phyloP scores from a whole-genome alignment of 1,139 yeast species.

The Candida tropicalis region DNA sequence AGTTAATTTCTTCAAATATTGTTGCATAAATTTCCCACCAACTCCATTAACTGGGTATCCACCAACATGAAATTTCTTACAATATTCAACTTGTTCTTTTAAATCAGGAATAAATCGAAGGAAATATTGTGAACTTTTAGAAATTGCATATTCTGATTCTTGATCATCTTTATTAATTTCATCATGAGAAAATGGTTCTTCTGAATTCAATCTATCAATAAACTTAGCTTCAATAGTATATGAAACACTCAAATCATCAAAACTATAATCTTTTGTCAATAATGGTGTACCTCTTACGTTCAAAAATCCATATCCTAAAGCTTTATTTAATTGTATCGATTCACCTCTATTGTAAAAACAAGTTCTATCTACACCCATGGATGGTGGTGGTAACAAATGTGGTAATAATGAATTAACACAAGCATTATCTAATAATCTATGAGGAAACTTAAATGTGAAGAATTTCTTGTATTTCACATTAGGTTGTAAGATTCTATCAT shows the following conservation, averaged over 20 bases:
- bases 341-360: constrained; percentile 41
- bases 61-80: constrained; percentile 24
- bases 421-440: constrained; percentile 54
- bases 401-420: constrained; percentile 56
- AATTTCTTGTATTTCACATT: constrained; percentile 57
- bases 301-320: constrained; percentile 48
- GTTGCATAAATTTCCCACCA: constrained; percentile 37
- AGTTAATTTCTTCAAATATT: constrained; percentile 29
- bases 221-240: constrained; percentile 49
- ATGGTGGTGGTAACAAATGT: constrained; percentile 66
- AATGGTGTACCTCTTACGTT: constrained; percentile 46
- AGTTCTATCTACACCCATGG: constrained; percentile 59
- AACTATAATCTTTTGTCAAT: constrained; percentile 43
- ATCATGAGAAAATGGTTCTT: constrained; percentile 32
- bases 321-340: constrained; percentile 40
- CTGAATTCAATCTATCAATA: constrained; percentile 39
- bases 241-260: constrained; percentile 44
- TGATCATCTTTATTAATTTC: constrained; percentile 39
- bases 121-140: constrained; percentile 41
- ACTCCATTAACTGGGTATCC: constrained; percentile 34
- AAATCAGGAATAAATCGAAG: constrained; percentile 46
- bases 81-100: constrained; percentile 31
- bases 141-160: constrained; percentile 34
- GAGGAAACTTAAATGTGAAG: constrained; percentile 66
- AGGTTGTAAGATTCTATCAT: constrained; percentile 54